These are phyloP conservation scores for Thelephora terrestris DNA, from an alignment of 1,284 basidiomycete species.

Conservation along the genomic window DNA sequence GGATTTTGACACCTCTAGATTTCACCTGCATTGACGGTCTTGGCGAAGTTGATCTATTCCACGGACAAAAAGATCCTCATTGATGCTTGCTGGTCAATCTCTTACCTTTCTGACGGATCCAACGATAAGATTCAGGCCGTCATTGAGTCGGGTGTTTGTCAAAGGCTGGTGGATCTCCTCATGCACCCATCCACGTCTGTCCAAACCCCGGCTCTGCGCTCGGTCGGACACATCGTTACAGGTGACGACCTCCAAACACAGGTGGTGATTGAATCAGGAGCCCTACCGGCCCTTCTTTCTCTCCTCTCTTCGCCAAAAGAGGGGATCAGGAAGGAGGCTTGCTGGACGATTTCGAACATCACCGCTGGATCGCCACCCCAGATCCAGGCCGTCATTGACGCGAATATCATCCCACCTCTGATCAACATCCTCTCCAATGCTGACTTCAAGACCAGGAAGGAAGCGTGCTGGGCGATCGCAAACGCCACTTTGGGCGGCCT, in stretches of 20 bases:
- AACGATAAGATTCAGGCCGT: constrained; percentile 99
- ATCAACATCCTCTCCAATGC: constrained; percentile 97
- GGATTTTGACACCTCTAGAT: constrained; percentile 46
- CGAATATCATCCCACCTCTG: constrained; percentile 92
- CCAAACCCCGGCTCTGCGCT: constrained; percentile 96
- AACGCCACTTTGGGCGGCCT: constrained; percentile 98
- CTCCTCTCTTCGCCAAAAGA: constrained; percentile 94
- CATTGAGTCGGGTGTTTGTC: constrained; percentile 96
- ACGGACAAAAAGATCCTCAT: constrained; percentile 99
- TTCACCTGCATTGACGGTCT: constrained; percentile 88
- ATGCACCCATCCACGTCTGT: constrained; percentile 97
- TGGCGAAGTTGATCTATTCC: constrained; percentile 98
- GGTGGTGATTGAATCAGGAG: constrained; percentile 94
- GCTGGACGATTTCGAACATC: constrained; percentile 99
- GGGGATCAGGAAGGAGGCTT: constrained; percentile 93
- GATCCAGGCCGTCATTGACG: constrained; percentile 86
- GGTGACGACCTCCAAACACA: constrained; percentile 99
- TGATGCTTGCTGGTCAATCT: constrained; percentile 99
- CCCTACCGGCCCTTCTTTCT: constrained; percentile 86
- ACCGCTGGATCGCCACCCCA: constrained; percentile 95
- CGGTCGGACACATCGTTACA: constrained; percentile 98
- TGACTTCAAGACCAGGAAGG: constrained; percentile 99
- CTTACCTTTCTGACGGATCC: constrained; percentile 97
- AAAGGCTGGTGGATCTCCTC: constrained; percentile 93
- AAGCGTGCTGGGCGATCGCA: constrained; percentile 99